Base-by-base conservation (phyloP, 208 protist genomes). In the Trypanosomatidae sp. region DNA sequence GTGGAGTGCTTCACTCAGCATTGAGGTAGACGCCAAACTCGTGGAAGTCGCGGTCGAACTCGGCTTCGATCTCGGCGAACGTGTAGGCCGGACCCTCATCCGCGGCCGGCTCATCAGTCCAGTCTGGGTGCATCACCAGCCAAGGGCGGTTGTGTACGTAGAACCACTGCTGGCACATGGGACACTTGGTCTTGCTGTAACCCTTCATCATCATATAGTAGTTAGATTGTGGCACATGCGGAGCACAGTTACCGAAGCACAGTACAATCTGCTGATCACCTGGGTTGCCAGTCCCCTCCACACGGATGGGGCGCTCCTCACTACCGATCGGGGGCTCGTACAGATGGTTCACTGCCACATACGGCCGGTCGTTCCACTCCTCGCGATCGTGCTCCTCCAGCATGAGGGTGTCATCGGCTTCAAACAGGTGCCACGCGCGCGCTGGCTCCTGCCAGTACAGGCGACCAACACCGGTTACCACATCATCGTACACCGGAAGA, bases 121-220 rank as follows among this genome's bases (percentile, higher is more conserved):
- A 95, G 76, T 95, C 91, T n/a, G 90, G 89, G 82, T 97, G 89
- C 88, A 96, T 96, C 65, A 96, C 87, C 52, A 96, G 79, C 89
- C 89, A 94, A 52, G 89, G 89, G 81, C 90, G 85, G 84, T 94
- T 97, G 86, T 94, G 90, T 71, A 95, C 83, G 76, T 95, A 95
- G 77, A 94, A 95, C 84, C 84, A 95, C 80, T 94, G 91, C 79
- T 95, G 93, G 74, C 86, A 94, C 90, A 94, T 94, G 46, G 89
- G 89, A 80, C 91, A 94, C 83, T 95, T 95, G 77, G 80, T 91
- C 86, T 94, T 95, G 65, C 71, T 86, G 83, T 97, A 97, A 62
- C 89, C 91, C 86, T 97, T 97, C 87, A 97, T 94, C 83, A 89
- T 84, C 89, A 97, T 97, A 79, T 94, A 92, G 83, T 95, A 97